phyloP scores from a whole-genome alignment of 1,139 yeast species.

The Meyerozyma smithsonii region DNA sequence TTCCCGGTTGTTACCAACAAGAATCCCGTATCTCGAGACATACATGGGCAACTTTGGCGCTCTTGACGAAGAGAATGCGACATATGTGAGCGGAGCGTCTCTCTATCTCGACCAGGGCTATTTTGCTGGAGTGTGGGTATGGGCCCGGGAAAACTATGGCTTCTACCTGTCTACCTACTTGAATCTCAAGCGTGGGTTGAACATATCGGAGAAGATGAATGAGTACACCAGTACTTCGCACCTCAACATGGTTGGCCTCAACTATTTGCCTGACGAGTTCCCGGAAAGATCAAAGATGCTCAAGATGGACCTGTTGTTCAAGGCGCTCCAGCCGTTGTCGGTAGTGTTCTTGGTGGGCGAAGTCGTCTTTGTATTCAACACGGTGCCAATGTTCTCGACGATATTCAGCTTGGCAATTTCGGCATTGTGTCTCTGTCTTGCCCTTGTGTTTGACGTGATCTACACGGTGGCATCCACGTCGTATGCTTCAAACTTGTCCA shows the following conservation, averaged over 20 bases:
- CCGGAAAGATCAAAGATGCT: not conserved
- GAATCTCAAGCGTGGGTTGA: not conserved
- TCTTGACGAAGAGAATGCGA: not conserved
- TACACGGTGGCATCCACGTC: not conserved
- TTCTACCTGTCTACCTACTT: not conserved
- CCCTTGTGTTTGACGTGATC: not conserved
- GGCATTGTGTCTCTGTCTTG: not conserved
- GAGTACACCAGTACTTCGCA: not conserved
- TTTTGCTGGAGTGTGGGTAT: not conserved
- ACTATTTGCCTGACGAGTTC: not conserved
- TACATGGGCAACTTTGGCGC: not conserved
- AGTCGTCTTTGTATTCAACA: not conserved
- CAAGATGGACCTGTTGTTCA: not conserved
- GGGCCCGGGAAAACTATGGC: not conserved
- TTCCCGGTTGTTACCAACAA: not conserved
- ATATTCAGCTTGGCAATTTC: not conserved
- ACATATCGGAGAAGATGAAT: not conserved
- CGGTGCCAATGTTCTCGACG: not conserved
- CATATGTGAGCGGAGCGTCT: not conserved
- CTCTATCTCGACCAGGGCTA: not conserved
- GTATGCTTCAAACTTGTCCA: not conserved
- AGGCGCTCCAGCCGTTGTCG: not conserved
- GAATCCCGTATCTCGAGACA: not conserved
- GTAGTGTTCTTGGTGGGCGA: not conserved
- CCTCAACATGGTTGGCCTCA: not conserved